phyloP scores from a whole-genome alignment of 1,139 yeast genomes.

The Candida anutae region DNA sequence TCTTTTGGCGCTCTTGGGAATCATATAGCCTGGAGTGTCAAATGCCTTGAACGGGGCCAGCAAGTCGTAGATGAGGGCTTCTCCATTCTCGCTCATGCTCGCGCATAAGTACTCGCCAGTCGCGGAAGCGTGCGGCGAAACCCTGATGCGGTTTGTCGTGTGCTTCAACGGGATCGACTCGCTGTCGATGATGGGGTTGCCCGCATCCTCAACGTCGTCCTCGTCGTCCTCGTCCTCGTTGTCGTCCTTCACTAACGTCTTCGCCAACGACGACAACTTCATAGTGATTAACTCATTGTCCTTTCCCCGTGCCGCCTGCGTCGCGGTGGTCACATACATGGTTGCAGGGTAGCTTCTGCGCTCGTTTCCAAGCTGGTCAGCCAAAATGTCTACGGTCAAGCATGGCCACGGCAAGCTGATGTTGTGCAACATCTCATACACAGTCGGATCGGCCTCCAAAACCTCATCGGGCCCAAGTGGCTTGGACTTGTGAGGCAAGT shows the following conservation, averaged over 20 bases:
- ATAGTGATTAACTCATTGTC: constrained; percentile 84
- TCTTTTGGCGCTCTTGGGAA: constrained; percentile 70
- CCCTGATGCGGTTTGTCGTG: constrained; percentile 86
- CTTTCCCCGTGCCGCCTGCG: constrained; percentile 82
- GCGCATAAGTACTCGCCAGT: constrained; percentile 86
- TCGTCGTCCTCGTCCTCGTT: constrained; percentile 62
- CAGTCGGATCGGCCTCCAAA: constrained; percentile 92
- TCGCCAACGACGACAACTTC: constrained; percentile 73
- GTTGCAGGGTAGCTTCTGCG: constrained; percentile 89
- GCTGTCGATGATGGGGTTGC: constrained; percentile 82
- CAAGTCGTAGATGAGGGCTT: constrained; percentile 76
- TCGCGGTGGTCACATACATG: constrained; percentile 80
- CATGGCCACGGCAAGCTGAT: constrained; percentile 97
- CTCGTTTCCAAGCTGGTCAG: constrained; percentile 80
- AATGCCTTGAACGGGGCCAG: constrained; percentile 75
- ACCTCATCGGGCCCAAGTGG: constrained; percentile 96
- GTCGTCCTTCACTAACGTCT: constrained; percentile 78
- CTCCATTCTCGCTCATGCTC: constrained; percentile 85
- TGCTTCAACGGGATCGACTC: constrained; percentile 68
- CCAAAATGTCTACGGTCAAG: constrained; percentile 79
- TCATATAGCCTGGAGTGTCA: constrained; percentile 76
- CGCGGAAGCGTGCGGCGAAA: constrained; percentile 67
- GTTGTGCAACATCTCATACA: constrained; percentile 93
- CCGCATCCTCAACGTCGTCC: constrained; percentile 56
- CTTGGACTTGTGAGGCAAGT: constrained; percentile 78